phyloP scores from a whole-genome alignment of 1,139 yeast genomes.

The Hanseniaspora uvarum region DNA sequence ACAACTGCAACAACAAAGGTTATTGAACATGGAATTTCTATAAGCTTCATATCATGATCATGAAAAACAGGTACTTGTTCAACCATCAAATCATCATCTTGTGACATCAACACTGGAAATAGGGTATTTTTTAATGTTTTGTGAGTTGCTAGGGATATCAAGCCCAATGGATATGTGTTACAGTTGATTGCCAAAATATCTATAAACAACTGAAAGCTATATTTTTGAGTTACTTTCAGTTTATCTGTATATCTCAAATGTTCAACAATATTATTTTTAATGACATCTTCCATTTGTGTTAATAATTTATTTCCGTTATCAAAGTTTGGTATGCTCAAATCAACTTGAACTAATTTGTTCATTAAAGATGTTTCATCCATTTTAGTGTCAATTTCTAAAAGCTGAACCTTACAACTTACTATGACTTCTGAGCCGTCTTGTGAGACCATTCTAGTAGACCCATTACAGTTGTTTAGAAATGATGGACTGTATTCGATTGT shows the following conservation, averaged over 20 bases:
- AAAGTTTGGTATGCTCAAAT: slow-evolving; percentile 62
- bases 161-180: slow-evolving; percentile 61
- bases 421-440: slow-evolving; percentile 89
- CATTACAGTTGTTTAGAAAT: slow-evolving; percentile 77
- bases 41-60: slow-evolving; percentile 64
- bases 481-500: slow-evolving; percentile 77
- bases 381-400: slow-evolving; percentile 42
- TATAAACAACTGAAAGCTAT: slow-evolving; percentile 62
- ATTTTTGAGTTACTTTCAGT: slow-evolving; percentile 60
- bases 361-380: background rate
- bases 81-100: slow-evolving; percentile 42
- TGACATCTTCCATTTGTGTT: slow-evolving; percentile 45
- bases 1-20: slow-evolving; percentile 65
- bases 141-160: slow-evolving; percentile 67
- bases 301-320: slow-evolving; percentile 61
- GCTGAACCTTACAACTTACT: slow-evolving; percentile 79
- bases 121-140: slow-evolving; percentile 70
- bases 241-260: slow-evolving; percentile 29
- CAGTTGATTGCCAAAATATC: slow-evolving; percentile 70
- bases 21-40: slow-evolving; percentile 58
- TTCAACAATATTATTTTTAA: slow-evolving; percentile 33
- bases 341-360: slow-evolving; percentile 47
- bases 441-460: slow-evolving; percentile 76
- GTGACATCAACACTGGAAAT: slow-evolving; percentile 63
- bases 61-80: slow-evolving; percentile 88